Evolutionary conservation across 73 alveolate genomes (phyloP), one percentile per base, ranked within the genome.

Genomic region (Uronychia binucleata): DNA sequence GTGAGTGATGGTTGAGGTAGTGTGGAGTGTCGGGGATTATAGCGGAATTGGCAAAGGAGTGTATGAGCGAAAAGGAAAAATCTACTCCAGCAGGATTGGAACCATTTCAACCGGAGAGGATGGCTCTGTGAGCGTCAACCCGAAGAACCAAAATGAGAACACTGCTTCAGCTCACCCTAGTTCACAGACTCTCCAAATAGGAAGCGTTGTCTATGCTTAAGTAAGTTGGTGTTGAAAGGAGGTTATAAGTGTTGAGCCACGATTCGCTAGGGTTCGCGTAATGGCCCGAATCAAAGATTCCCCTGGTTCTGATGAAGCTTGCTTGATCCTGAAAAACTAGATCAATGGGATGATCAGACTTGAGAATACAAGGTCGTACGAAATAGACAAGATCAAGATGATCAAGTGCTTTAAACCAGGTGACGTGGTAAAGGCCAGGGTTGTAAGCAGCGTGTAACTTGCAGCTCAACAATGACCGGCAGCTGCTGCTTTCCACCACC

Each of bases 401-500:
- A 79, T 75, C 31, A 81, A 92, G 74, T 92, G 94, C 88, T 92
- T 88, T 77, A 82, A 59, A 31, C 97, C 97, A 29, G 93, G 93
- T 75, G 97, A 88, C 78, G 80, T 92, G 25, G 88, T 92, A 14
- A 84, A 85, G 59, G 95, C 97, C 5, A 89, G 88, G 85, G 79
- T 92, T 19, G 81, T 88, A 76, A 82, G 59, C 29, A 19, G 31
- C 5, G 5, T 46, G 67, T 46, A 46, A 5, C 19, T 5, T 46
- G 5, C 67, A 46, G 67, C 67, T 46, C 67, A 46, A 46, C 19
- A 46, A 46, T 46, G 67, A 46, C 67, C 5, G 67, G 67, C 67
- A 46, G 19, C 19, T 46, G 67, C 57, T 77, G 30, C 80, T 92
- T 27, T 88, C 93, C 1, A 86, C 94, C 29, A 91, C 86, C 26